These are phyloP conservation scores for Gigaspora rosea DNA, from an alignment of 192 early-diverging fungal genomes.

Conservation along the genomic window DNA sequence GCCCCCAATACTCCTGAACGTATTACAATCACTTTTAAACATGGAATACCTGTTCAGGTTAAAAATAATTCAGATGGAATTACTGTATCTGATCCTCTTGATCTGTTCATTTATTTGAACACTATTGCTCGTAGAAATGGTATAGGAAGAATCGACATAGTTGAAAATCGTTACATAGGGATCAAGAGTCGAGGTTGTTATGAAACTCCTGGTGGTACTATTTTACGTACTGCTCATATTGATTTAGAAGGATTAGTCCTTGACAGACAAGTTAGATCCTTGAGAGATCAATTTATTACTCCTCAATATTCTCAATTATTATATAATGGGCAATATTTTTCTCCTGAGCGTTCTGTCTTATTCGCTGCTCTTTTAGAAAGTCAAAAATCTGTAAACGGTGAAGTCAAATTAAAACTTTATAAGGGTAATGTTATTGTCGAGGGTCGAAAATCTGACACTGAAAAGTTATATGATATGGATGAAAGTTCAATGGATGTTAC, in stretches of 20 bases:
- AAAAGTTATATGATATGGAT: conserved; percentile 92
- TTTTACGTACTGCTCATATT: conserved; percentile 91
- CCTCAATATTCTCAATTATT: conserved; percentile 71
- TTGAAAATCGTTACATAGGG: conserved; percentile 98
- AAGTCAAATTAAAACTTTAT: conserved; percentile 94
- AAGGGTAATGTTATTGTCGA: conserved; percentile 91
- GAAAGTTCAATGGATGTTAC: conserved; percentile 95
- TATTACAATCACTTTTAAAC: conserved; percentile 86
- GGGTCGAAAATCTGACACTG: conserved; percentile 77
- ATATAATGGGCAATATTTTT: conserved; percentile 98
- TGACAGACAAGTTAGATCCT: conserved; percentile 93
- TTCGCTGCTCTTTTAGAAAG: conserved; percentile 73
- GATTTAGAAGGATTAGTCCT: conserved; percentile 94
- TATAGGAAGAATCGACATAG: conserved; percentile 98
- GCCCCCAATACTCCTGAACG: conserved; percentile 95
- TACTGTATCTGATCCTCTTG: conserved; percentile 63
- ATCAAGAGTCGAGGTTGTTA: conserved; percentile 99
- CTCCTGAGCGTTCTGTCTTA: conserved; percentile 85
- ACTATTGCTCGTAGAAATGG: conserved; percentile 94
- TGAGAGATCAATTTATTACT: conserved; percentile 90
- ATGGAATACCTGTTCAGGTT: conserved; percentile 88
- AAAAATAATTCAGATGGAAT: conserved; percentile 77
- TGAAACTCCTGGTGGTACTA: conserved; percentile 98
- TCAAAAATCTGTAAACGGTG: conserved; percentile 87
- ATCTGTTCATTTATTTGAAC: conserved; percentile 97